These are phyloP conservation scores for Boletus reticulatus DNA, from an alignment of 768 basidiomycete species.

Conservation along the genomic window DNA sequence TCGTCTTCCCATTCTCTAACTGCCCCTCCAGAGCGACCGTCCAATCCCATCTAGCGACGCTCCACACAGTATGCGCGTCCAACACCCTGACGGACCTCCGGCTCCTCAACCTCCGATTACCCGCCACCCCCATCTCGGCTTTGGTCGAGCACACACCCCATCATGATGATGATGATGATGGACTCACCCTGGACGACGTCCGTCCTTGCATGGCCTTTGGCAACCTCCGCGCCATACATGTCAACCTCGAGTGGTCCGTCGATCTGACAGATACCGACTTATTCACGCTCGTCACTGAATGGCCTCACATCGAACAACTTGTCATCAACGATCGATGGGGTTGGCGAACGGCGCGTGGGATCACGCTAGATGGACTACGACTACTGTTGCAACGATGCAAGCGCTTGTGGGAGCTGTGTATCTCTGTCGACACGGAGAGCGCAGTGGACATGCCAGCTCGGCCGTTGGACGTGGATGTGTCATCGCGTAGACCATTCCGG, in stretches of 20 bases:
- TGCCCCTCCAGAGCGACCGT: not conserved
- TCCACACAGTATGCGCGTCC: not conserved
- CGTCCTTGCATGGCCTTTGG: not conserved
- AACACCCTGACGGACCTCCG: not conserved
- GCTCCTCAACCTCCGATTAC: not conserved
- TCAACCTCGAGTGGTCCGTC: conserved; percentile 4
- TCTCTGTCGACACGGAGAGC: conserved; percentile 1
- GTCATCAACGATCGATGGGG: conserved; percentile 10
- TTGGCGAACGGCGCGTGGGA: not conserved
- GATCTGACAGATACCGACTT: conserved; percentile 2
- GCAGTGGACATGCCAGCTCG: not conserved
- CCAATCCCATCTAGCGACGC: no score
- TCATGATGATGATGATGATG: not conserved
- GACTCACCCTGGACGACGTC: not conserved
- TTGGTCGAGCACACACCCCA: not conserved
- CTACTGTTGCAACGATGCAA: not conserved
- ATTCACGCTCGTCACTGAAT: conserved; percentile 6
- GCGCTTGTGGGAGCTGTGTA: not conserved
- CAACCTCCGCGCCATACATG: not conserved
- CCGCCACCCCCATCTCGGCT: not conserved
- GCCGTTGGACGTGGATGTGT: not conserved
- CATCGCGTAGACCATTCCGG: not conserved
- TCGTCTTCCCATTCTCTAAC: not conserved
- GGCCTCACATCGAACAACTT: conserved; percentile 4
- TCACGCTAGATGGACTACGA: conserved; percentile 1